Base-by-base conservation (phyloP, 2,329 filamentous ascomycete species). In the Exophiala mesophila region DNA sequence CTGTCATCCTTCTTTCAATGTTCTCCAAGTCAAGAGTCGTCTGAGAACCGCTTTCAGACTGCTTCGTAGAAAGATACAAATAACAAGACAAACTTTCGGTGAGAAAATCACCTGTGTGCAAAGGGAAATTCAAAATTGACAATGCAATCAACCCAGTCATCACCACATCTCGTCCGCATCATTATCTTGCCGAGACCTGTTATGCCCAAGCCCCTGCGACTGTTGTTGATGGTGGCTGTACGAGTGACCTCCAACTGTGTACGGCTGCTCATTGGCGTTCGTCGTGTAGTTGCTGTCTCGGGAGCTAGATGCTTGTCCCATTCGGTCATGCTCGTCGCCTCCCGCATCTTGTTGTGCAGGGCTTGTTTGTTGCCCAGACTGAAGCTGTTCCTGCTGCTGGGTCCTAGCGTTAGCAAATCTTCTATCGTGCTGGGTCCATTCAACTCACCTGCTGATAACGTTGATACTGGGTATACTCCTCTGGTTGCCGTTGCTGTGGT, bases 101-200 rank as follows among this genome's bases (percentile, higher is more conserved):
- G n/a, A n/a, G n/a, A n/a, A n/a, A n/a, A n/a, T n/a, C n/a, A n/a
- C n/a, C n/a, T n/a, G n/a, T n/a, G n/a, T n/a, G n/a, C n/a, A n/a
- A n/a, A n/a, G n/a, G n/a, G n/a, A n/a, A n/a, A n/a, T n/a, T n/a
- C n/a, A n/a, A n/a, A n/a, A n/a, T n/a, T n/a, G n/a, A n/a, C n/a
- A n/a, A n/a, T n/a, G n/a, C n/a, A n/a, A n/a, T n/a, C n/a, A n/a
- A n/a, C n/a, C n/a, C n/a, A n/a, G n/a, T n/a, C 7, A 43, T 70
- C 60, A 72, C 69, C 69, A 72, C 68, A 71, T 71, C 53, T 70
- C 67, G 44, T 66, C 63, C 47, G 70, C 67, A 47, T 70, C 66
- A 38, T 69, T 65, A 36, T 67, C 63, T 50, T 64, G 52, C 44
- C 67, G 65, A 39, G 59, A 58, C 53, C 67, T 64, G 37, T 69